Conservation (phyloP, 139 green algal genomes). For the Chlamydomonas sp. region DNA sequence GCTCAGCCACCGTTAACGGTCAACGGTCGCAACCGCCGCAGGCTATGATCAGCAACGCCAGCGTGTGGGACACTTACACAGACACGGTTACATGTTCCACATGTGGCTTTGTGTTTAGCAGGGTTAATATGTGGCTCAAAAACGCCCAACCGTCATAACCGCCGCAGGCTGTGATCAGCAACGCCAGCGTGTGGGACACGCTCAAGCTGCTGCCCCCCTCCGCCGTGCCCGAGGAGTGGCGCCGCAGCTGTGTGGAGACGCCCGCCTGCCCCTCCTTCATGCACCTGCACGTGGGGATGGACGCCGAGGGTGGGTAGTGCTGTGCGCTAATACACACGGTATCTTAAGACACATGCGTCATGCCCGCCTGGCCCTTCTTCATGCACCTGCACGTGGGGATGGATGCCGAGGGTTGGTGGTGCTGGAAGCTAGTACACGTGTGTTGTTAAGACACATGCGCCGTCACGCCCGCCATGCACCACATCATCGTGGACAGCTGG, state of each 20-base stretch:
- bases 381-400: conserved; percentile 98
- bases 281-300: conserved; percentile 96
- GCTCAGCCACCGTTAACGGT: too few relatives aligned
- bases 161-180: conserved; percentile 26
- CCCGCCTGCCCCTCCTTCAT: conserved; percentile 92
- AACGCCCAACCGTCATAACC: neutral
- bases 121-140: neutral
- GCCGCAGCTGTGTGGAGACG: conserved; percentile 48
- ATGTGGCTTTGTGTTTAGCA: neutral
- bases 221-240: conserved; percentile 57
- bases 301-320: conserved; percentile 65
- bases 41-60: too few relatives aligned
- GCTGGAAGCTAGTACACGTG: neutral
- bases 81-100: neutral
- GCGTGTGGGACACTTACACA: neutral
- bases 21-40: too few relatives aligned
- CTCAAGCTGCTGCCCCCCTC: conserved; percentile 78
- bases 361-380: conserved; percentile 86
- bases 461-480: conserved; percentile 74
- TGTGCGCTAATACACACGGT: too few relatives aligned
- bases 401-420: conserved; percentile 69
- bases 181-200: conserved; percentile 87
- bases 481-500: conserved; percentile 79
- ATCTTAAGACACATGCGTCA: conserved; percentile 25
- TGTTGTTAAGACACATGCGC: too few relatives aligned